phyloP scores from a whole-genome alignment of 2,329 filamentous ascomycete species.

The Colletotrichum chlorophyti region DNA sequence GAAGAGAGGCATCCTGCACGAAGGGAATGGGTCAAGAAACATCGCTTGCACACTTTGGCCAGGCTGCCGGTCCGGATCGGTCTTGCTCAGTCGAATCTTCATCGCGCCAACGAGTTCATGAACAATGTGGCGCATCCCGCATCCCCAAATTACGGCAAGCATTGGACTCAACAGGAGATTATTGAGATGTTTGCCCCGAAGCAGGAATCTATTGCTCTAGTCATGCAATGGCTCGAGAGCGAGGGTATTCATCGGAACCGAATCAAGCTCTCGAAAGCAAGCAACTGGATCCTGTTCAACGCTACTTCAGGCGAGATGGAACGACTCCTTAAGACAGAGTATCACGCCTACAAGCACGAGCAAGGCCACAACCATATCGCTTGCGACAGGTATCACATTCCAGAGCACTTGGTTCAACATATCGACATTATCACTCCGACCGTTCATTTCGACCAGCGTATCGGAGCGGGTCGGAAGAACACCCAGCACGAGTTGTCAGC shows the following conservation, averaged over 20 bases:
- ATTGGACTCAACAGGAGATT: constrained; percentile 52
- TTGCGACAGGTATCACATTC: constrained; percentile 49
- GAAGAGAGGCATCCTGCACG: constrained; percentile 28
- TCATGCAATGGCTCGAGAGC: constrained; percentile 59
- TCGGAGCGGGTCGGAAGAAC: constrained; percentile 34
- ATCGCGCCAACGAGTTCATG: constrained; percentile 30
- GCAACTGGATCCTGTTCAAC: constrained; percentile 62
- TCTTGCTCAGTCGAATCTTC: constrained; percentile 29
- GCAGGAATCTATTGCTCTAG: constrained; percentile 53
- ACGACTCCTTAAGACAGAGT: constrained; percentile 57
- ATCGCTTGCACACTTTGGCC: constrained; percentile 19
- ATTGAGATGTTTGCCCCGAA: constrained; percentile 49
- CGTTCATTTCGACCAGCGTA: constrained; percentile 44
- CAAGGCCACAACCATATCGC: constrained; percentile 44
- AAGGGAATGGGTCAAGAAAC: constrained; percentile 28
- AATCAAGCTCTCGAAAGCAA: constrained; percentile 56
- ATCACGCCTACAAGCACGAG: constrained; percentile 55
- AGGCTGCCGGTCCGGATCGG: constrained; percentile 29
- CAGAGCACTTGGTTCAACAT: constrained; percentile 42
- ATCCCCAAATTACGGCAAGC: constrained; percentile 52
- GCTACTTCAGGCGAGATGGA: constrained; percentile 61
- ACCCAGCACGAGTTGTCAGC: constrained; percentile 33
- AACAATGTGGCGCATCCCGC: constrained; percentile 41
- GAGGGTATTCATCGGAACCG: constrained; percentile 56
- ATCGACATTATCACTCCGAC: constrained; percentile 51